Conservation (phyloP, 495 filamentous ascomycete species). For the Penicillium cosmopolitanum region DNA sequence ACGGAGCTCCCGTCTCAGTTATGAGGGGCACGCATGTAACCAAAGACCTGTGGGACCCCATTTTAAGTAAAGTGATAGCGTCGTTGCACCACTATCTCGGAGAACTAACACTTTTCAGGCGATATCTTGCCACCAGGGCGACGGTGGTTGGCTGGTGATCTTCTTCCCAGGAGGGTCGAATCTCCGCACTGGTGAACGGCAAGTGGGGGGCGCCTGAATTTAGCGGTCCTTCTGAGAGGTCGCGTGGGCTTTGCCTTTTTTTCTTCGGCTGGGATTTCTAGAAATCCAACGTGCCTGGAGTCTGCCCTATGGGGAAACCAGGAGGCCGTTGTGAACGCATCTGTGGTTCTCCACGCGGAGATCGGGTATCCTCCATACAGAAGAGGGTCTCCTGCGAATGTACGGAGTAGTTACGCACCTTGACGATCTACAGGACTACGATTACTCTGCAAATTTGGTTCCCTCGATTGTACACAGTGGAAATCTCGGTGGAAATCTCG, state of each 20-base stretch:
- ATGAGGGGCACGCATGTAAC: constrained; percentile 22
- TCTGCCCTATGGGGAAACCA: background rate
- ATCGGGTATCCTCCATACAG: background rate
- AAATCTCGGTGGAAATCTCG: constrained; percentile 3
- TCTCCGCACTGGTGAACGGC: constrained; percentile 11
- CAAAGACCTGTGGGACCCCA: constrained; percentile 1
- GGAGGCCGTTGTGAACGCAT: background rate
- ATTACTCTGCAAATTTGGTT: background rate
- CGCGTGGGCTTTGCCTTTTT: constrained; percentile 7
- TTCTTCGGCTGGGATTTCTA: constrained; percentile 4
- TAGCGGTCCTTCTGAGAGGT: background rate
- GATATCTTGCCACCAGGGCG: constrained; percentile 21
- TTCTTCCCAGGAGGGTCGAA: background rate
- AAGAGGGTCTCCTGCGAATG: background rate
- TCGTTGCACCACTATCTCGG: constrained; percentile 14
- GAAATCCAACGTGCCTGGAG: background rate
- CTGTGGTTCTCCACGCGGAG: background rate
- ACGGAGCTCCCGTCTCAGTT: constrained; percentile 23
- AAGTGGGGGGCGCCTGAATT: background rate
- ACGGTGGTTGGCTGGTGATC: constrained; percentile 16
- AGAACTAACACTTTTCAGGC: constrained; percentile 12
- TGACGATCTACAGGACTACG: background rate
- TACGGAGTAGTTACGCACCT: background rate
- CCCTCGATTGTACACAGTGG: background rate
- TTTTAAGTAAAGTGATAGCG: constrained; percentile 16